Base-by-base conservation (phyloP, 805 yeast species). In the Peterozyma xylosa region DNA sequence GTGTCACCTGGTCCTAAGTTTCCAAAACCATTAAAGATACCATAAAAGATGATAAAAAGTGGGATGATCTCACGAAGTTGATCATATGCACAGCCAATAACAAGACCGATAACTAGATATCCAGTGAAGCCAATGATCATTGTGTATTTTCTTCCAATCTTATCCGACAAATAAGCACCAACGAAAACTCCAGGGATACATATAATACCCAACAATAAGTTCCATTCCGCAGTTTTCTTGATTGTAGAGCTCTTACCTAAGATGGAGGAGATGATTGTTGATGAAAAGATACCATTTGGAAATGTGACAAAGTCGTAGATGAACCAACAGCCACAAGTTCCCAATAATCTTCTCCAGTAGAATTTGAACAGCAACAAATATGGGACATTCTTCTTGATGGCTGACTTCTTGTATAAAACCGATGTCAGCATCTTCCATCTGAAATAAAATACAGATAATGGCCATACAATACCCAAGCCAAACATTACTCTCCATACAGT, bases 1-100 rank as follows among this genome's bases (percentile, higher is more conserved):
- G 75, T 76, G 56, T 83, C 74, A 48, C 93, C 93, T 3, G 93
- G 93, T 1, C 93, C 93, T 52, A 82, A 66, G 61, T 83, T 84
- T 53, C 90, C 89, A 52, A 69, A 61, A 11, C 79, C 73, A 67
- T 75, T 77, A 79, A 85, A 78, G 17, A 84, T 60, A 30, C 90
- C 91, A 58, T 83, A 85, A 57, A 85, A 78, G 37, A 85, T 68
- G 47, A 85, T 73, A 59, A 85, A 85, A 32, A 82, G 64, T 5
- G 82, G 78, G 14, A 76, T 68, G 45, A 81, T 82, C 36, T 75
- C 73, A 30, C 64, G 61, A 45, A 85, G 62, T 55, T 78, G 70
- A 15, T 73, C 71, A 55, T 73, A 81, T 2, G 80, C 78, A 50
- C 78, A 73, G 36, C 88, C 85, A 46, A 83, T 82, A 49, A 82